These are phyloP conservation scores for Rhodamnia argentea DNA, from an alignment of 345 rosid genomes.

Conservation along the genomic window DNA sequence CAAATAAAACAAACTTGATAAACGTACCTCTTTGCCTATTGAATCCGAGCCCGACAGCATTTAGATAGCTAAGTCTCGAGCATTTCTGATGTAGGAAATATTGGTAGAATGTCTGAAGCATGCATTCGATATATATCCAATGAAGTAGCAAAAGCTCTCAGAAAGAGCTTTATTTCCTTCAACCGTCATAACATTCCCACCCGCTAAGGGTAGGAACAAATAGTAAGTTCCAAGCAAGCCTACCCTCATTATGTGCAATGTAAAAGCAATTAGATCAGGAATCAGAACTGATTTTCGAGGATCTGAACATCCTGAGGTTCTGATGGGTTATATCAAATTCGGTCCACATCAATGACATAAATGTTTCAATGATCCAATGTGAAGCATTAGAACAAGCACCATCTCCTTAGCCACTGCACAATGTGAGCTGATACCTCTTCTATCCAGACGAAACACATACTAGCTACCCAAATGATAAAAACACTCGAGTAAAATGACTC, in stretches of 20 bases:
- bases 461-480: background rate
- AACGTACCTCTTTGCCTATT: background rate
- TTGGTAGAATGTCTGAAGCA: background rate
- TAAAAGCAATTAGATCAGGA: background rate
- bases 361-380: background rate
- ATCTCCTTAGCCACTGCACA: background rate
- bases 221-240: background rate
- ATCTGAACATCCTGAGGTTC: background rate
- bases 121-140: background rate
- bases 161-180: background rate
- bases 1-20: background rate
- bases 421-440: background rate
- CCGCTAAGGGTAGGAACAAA: background rate
- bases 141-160: background rate
- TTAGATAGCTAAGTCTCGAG: background rate
- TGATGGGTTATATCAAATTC: background rate
- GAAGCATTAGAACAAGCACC: background rate
- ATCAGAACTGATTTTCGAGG: background rate
- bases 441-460: background rate
- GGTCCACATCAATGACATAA: background rate
- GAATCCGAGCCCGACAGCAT: background rate
- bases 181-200: background rate
- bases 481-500: background rate
- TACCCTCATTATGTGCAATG: background rate
- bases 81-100: background rate